Percentiles rank a stretch among this genome's conserved stretches.
Evolutionary conservation across 805 yeast species (phyloP).

Genomic region (Candida montana): DNA sequence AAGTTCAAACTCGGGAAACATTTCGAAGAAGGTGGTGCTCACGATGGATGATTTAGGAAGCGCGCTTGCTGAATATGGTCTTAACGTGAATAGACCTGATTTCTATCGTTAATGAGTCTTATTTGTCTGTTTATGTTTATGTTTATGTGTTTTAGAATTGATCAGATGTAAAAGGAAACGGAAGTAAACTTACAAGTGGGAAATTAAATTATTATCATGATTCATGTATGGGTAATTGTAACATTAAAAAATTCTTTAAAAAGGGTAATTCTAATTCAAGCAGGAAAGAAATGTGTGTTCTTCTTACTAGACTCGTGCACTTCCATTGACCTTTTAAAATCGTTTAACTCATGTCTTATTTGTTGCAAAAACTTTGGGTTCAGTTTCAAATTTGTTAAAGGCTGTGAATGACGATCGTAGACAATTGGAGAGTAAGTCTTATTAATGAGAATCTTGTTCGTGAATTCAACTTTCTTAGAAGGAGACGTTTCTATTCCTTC

Average conservation of each 20-base stretch:
- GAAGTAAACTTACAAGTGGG: too few relatives aligned
- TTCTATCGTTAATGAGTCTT: conserved; percentile 61
- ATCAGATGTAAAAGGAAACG: too few relatives aligned
- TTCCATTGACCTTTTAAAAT: conserved; percentile 62
- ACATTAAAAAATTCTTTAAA: too few relatives aligned
- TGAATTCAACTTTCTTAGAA: conserved; percentile 37
- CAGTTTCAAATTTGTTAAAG: conserved; percentile 35
- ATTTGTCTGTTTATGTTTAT: neutral
- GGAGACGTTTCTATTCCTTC: neutral
- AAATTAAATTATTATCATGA: too few relatives aligned
- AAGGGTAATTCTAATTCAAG: conserved; percentile 9
- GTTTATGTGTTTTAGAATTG: neutral
- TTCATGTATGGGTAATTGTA: neutral
- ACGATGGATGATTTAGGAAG: conserved; percentile 92
- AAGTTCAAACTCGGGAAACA: conserved; percentile 32
- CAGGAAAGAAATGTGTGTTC: conserved; percentile 63
- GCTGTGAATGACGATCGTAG: conserved; percentile 51
- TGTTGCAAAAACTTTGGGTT: conserved; percentile 46
- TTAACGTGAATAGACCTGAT: conserved; percentile 87
- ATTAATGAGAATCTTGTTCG: conserved; percentile 42
- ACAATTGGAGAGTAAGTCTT: conserved; percentile 47
- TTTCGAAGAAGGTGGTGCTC: conserved; percentile 73
- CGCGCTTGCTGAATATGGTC: conserved; percentile 88
- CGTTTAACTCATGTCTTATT: conserved; percentile 61
- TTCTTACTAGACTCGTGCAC: conserved; percentile 57